phyloP scores from a whole-genome alignment of 768 basidiomycete genomes.

The Agrocybe praecox region DNA sequence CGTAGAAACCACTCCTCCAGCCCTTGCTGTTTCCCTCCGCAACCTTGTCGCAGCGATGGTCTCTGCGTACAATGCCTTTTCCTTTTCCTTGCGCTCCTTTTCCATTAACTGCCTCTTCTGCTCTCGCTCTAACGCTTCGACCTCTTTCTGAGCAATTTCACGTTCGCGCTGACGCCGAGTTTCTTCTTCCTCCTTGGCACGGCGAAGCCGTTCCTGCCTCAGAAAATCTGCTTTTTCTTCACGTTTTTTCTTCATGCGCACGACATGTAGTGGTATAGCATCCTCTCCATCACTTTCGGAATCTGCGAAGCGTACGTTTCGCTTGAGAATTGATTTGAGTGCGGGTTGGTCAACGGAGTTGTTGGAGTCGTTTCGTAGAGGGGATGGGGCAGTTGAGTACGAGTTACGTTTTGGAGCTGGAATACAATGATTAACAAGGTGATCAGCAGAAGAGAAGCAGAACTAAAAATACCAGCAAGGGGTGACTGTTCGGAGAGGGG shows the following conservation, averaged over 20 bases:
- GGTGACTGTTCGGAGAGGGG: conserved; percentile 11
- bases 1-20: conserved; percentile 37
- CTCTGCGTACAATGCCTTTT: conserved; percentile 53
- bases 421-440: conserved; percentile 10
- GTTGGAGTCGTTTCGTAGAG: conserved; percentile 39
- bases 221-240: conserved; percentile 74
- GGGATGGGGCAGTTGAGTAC: conserved; percentile 49
- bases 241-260: conserved; percentile 71
- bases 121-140: conserved; percentile 50
- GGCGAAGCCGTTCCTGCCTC: conserved; percentile 57
- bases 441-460: conserved; percentile 4
- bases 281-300: conserved; percentile 71
- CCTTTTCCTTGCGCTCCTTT: conserved; percentile 56
- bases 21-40: conserved; percentile 60
- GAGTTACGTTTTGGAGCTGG: conserved; percentile 32
- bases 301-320: conserved; percentile 68
- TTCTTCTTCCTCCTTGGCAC: conserved; percentile 51
- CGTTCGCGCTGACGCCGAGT: conserved; percentile 48
- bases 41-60: conserved; percentile 62
- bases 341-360: neutral
- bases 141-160: conserved; percentile 43
- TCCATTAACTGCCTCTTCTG: conserved; percentile 49
- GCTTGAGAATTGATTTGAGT: conserved; percentile 34
- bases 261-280: conserved; percentile 67
- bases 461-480: conserved; percentile 21